Base-by-base conservation (phyloP, 495 filamentous ascomycete species). In the Lichina pygmaea region DNA sequence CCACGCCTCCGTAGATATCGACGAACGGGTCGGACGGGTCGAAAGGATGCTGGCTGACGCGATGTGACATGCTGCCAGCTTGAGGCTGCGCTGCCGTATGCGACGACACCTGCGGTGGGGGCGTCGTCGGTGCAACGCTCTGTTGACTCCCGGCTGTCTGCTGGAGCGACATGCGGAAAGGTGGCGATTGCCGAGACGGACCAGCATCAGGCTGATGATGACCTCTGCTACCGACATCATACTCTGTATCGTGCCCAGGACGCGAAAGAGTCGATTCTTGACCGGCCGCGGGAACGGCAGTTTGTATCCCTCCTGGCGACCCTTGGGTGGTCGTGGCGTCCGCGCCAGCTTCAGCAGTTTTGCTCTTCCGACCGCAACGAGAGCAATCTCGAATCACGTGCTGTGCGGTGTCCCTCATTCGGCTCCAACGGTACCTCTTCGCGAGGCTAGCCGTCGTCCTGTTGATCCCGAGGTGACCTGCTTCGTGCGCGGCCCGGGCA, bases 391-490 rank as follows among this genome's bases (percentile, higher is more conserved):
- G 77, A 62, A 97, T 93, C 55, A 93, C 86, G 51, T 81, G 72
- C 55, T 78, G 86, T 46, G 93, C 89, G 0, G 86, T 95, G 58
- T 94, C 86, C 57, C 95, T 97, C 62, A 97, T 95, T 33, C 89
- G 71, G n/a, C 91, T 86, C 89, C 89, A 97, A 57, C 94, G 89
- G 54, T 82, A 94, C 51, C 80, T 78, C 58, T 93, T 78, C 2
- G 89, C 85, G 50, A 97, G 93, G 16, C 75, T 78, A 8, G 85
- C 83, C 0, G 89, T 97, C 2, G 86, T 94, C 61, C 93, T 95
- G 66, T 97, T 97, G 60, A 97, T 95, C 45, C 89, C 89, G 6
- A 77, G 83, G 57, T 97, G 89, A n/a, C 73, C 66, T 43, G 71
- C 61, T 41, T 73, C 60, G 58, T 97, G 89, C 10, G 84, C 66